Evolutionary conservation across 345 rosid genomes (phyloP), one percentile per base, ranked within the genome.

Genomic region (Erucastrum elatum): DNA sequence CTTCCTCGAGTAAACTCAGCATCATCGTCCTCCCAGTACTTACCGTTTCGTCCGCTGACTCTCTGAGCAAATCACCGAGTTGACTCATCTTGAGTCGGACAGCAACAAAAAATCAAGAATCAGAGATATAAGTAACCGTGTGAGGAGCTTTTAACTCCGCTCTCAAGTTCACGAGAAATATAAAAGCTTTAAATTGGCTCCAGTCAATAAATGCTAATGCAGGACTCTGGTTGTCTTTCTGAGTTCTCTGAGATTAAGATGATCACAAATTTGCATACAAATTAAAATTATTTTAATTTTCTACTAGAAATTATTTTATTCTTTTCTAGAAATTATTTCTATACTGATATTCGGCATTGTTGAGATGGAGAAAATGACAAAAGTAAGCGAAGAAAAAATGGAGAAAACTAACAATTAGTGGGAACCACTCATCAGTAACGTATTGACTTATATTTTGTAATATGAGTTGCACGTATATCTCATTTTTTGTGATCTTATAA

Each of bases 11-110:
- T 31, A 79, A 74, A 74, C 78, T 60, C 51, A 79, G 0, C 73
- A 79, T 74, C 82, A 79, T 68, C 29, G 78, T 79, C 13, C 82
- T 79, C 51, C 21, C 71, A 21, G 21, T 21, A 63, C 66, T 79
- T 51, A 60, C 46, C 3, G 33, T 79, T 62, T 15, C 66, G 13
- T 74, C 82, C 8, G 74, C 34, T 2, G 82, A 21, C 68, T 74
- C 79, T 68, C 82, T 74, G 0, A 80, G 82, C 75, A 80, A 63
- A 55, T 80, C 82, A 0, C 79, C 75, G 67, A 80, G 82, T 62
- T 74, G 82, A 80, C 82, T 80, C 82, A 80, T 80, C 66, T 0
- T 62, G 4, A 73, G 59, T 46, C 76, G 59, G 25, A 70, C 34
- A 9, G 21, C 64, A 4, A 51, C 21, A 9, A 16, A 21, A 10